phyloP scores from a whole-genome alignment of 371 early-diverging fungal genomes.

The Parasitella parasitica region DNA sequence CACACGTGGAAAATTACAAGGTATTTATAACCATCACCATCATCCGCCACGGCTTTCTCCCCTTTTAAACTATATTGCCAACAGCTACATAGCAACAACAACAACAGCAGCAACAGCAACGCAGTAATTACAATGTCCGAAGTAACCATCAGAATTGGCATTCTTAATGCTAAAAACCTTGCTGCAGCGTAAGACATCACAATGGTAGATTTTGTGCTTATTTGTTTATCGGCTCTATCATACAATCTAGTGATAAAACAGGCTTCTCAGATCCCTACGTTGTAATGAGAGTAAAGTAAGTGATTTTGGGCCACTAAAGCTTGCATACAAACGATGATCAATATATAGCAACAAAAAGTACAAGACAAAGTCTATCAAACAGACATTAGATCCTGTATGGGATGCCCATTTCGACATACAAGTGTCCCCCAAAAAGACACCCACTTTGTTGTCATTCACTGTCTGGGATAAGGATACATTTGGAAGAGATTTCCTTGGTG shows the following conservation, averaged over 20 bases:
- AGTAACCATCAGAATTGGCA: conserved; percentile 28
- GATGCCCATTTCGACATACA: conserved; percentile 68
- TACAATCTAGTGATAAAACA: conserved; percentile 50
- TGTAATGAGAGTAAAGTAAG: conserved; percentile 41
- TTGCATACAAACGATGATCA: neutral
- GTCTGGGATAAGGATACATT: conserved; percentile 69
- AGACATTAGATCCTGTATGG: conserved; percentile 78
- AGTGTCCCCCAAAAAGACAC: conserved; percentile 44
- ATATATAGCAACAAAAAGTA: conserved; percentile 58
- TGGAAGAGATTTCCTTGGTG: conserved; percentile 65
- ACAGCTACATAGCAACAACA: too few species aligned
- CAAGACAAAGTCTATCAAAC: conserved; percentile 66
- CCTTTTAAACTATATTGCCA: too few species aligned
- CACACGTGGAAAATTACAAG: neutral
- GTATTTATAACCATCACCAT: neutral
- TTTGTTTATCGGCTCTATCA: neutral
- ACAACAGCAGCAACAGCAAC: too few species aligned
- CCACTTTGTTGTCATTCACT: conserved; percentile 45
- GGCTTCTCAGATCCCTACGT: conserved; percentile 70
- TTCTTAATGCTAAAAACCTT: conserved; percentile 26
- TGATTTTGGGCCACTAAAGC: neutral
- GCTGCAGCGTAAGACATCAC: conserved; percentile 34
- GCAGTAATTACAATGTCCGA: conserved; percentile 22
- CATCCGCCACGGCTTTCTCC: neutral
- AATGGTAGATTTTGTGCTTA: neutral